Evolutionary conservation across 2,329 filamentous ascomycete species (phyloP), one percentile per base, ranked within the genome.

Genomic region (Apiospora hydei): DNA sequence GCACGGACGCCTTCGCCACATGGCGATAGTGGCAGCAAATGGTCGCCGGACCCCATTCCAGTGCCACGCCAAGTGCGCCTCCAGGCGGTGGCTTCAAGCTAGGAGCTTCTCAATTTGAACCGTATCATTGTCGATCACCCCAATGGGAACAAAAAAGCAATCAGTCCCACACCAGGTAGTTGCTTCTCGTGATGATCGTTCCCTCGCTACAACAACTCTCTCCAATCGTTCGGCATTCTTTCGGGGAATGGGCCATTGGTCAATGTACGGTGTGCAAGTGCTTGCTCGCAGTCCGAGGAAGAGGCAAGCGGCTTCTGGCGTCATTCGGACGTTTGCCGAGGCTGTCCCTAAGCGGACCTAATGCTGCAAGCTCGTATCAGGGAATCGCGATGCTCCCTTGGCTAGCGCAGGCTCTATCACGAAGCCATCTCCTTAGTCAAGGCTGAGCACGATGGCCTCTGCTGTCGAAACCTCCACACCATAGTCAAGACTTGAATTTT

Each of bases 361-460:
- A 21, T 64, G 57, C 21, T 41, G 57, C 34, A 64, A 41, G 57
- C 57, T 64, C 21, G 57, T n/a, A 41, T 41, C 41, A 34, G 57
- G 57, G 14, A 64, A 64, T 64, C 57, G 57, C n/a, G 34, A 64
- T 64, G 57, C 7, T 64, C 57, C 10, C 41, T 34, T 18, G 26
- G 26, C 34, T 64, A 64, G 57, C 57, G 34, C 10, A 10, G 14
- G 34, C 18, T 14, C 18, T 24, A 64, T 64, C 18, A 64, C 57
- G 18, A 41, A 14, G 18, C 57, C 30, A 41, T 64, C 57, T 64
- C 57, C 16, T 41, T 64, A 64, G 57, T 41, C 57, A 64, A 61
- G 57, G 34, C 57, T 41, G 57, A 64, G 30, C 30, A 18, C 41
- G 57, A 64, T 64, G 34, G 34, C 18, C 34, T 38, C 34, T n/a